Evolutionary conservation across 2,329 filamentous ascomycete species (phyloP).

Genomic region (Penicillium verrucosum): DNA sequence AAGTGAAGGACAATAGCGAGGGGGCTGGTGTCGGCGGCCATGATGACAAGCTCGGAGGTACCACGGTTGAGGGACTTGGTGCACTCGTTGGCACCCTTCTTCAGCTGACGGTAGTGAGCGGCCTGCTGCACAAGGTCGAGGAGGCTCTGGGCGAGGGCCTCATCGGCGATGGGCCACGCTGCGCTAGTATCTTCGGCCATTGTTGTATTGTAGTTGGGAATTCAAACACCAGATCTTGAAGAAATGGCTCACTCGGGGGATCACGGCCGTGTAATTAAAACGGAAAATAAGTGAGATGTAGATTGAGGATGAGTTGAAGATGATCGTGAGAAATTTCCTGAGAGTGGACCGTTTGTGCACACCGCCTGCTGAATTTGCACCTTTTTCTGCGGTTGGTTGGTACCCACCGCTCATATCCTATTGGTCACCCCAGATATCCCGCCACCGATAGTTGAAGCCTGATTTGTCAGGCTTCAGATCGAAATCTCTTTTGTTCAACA

Average conservation of each 20-base stretch:
- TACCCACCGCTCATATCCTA: neutral
- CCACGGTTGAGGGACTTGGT: slow-evolving; percentile 91
- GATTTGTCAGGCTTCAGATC: neutral
- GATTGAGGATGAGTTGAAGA: slow-evolving; percentile 3
- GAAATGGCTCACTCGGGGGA: slow-evolving; percentile 40
- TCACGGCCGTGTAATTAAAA: slow-evolving; percentile 30
- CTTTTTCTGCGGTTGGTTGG: neutral
- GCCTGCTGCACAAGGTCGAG: slow-evolving; percentile 77
- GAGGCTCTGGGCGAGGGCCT: slow-evolving; percentile 73
- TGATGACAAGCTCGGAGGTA: slow-evolving; percentile 56
- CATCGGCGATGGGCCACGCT: slow-evolving; percentile 70
- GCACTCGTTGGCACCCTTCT: slow-evolving; percentile 83
- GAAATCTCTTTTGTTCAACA: neutral
- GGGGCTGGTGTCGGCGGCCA: slow-evolving; percentile 78
- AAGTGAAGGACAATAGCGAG: slow-evolving; percentile 86
- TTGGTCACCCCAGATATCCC: neutral
- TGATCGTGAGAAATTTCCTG: slow-evolving; percentile 1
- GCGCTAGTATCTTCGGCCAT: slow-evolving; percentile 35
- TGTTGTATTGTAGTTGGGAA: slow-evolving; percentile 14
- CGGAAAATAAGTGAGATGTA: slow-evolving; percentile 2
- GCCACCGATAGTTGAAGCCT: neutral
- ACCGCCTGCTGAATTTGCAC: slow-evolving; percentile 2
- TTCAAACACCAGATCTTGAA: slow-evolving; percentile 21
- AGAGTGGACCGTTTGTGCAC: neutral
- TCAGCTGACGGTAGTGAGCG: slow-evolving; percentile 64